phyloP scores from a whole-genome alignment of 1,284 basidiomycete genomes.

The Microbotryum intermedium region DNA sequence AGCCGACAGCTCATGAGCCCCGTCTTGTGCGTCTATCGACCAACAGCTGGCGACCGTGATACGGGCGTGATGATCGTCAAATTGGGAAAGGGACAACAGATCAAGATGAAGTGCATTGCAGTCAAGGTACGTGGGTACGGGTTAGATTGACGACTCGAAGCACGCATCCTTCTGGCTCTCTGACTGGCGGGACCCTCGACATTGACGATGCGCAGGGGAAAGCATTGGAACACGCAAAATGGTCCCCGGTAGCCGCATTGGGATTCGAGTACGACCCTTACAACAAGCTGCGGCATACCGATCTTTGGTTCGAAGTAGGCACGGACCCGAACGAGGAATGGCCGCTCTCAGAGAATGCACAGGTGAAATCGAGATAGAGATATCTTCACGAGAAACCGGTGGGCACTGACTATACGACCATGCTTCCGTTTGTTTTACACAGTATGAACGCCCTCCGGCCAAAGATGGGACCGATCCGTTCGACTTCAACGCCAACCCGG shows the following conservation, averaged over 20 bases:
- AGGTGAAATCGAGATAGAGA: constrained; percentile 27
- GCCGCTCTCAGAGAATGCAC: constrained; percentile 24
- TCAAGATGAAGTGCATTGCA: constrained; percentile 77
- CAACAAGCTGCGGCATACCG: constrained; percentile 92
- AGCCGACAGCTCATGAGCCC: not conserved
- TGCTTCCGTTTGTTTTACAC: constrained; percentile 43
- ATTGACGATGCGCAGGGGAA: constrained; percentile 57
- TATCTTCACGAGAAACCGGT: constrained; percentile 48
- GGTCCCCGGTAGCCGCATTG: constrained; percentile 92
- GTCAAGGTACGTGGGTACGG: constrained; percentile 68
- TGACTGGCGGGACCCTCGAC: not conserved
- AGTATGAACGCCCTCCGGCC: constrained; percentile 57
- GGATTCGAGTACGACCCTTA: constrained; percentile 98
- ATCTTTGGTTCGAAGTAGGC: constrained; percentile 83
- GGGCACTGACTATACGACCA: constrained; percentile 66
- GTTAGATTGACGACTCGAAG: not conserved
- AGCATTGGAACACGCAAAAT: constrained; percentile 98
- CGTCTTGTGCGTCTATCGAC: not conserved
- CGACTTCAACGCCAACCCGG: constrained; percentile 76
- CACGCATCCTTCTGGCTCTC: not conserved
- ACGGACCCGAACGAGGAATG: constrained; percentile 35
- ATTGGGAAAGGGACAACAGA: constrained; percentile 86
- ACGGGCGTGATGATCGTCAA: constrained; percentile 71
- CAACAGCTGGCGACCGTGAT: constrained; percentile 23
- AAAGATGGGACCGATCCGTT: constrained; percentile 66